A percentile compares a stretch with the other conserved stretches of the same genome.
phyloP scores from a whole-genome alignment of 208 protist species.

The Acanthamoeba healyi region DNA sequence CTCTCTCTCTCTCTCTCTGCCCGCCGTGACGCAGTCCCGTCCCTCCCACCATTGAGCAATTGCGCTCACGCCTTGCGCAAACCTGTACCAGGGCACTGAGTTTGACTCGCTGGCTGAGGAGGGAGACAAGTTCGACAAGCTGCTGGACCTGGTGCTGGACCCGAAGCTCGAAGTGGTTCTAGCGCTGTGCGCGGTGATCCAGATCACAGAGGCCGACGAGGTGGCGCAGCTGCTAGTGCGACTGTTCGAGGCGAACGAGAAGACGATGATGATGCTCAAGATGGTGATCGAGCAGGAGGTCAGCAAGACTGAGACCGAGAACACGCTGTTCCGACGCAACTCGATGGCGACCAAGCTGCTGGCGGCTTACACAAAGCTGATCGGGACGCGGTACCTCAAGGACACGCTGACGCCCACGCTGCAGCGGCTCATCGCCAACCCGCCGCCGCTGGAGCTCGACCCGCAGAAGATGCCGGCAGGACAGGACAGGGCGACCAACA shows the following conservation, averaged over 20 bases:
- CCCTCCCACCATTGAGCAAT: no score
- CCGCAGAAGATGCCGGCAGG: constrained; percentile 66
- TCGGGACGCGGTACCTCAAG: constrained; percentile 80
- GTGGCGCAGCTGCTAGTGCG: constrained; percentile 78
- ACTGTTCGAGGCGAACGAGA: constrained; percentile 75
- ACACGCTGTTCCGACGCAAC: constrained; percentile 86
- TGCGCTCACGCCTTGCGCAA: no score
- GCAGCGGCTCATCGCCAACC: constrained; percentile 60
- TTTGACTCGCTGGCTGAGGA: constrained; percentile 81
- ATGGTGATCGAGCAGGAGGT: constrained; percentile 82
- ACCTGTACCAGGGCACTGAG: constrained; percentile 80
- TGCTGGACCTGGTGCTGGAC: constrained; percentile 79
- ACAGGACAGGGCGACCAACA: constrained; percentile 49
- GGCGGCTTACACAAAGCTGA: constrained; percentile 79
- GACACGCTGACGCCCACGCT: constrained; percentile 42
- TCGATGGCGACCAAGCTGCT: constrained; percentile 84
- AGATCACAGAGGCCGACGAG: constrained; percentile 84
- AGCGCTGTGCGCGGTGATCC: constrained; percentile 75
- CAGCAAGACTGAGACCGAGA: constrained; percentile 74
- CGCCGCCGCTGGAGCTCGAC: constrained; percentile 49
- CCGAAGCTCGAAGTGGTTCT: constrained; percentile 71
- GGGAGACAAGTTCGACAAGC: constrained; percentile 77
- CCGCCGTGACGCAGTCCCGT: no score
- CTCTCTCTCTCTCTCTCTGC: background rate
- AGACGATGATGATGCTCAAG: constrained; percentile 74